A percentile compares a stretch with the other conserved stretches of the same genome.
phyloP scores from a whole-genome alignment of 148 eudicot species.

The Fallopia convolvulus region DNA sequence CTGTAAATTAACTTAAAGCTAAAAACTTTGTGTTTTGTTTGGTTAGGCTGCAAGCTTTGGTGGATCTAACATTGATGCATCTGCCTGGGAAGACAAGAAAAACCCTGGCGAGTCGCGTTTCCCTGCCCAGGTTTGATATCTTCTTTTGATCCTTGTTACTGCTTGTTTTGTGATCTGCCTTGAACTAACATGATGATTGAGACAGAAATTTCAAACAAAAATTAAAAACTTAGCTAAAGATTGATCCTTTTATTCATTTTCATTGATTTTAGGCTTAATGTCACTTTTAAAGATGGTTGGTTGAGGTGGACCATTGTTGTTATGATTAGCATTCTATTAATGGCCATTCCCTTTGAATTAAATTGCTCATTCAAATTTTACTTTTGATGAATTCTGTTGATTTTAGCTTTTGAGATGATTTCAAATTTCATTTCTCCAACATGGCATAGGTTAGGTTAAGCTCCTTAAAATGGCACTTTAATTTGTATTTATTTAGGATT shows the following conservation, averaged over 20 bases:
- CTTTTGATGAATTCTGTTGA: background rate
- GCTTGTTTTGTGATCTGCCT: background rate
- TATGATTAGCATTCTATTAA: background rate
- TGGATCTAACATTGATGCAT: constrained; percentile 84
- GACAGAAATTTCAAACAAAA: background rate
- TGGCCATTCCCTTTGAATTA: background rate
- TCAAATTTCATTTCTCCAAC: too few relatives aligned
- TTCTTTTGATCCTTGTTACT: background rate
- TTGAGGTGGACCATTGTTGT: background rate
- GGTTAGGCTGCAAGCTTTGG: constrained; percentile 97
- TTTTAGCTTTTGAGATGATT: background rate
- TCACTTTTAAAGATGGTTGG: background rate
- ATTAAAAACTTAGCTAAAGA: background rate
- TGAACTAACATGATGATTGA: background rate
- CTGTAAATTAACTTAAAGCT: background rate
- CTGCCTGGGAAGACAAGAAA: constrained; percentile 99
- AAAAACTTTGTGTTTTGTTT: constrained; percentile 10
- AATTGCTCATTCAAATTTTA: background rate
- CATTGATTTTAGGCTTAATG: background rate
- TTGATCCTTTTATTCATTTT: background rate
- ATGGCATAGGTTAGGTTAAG: too few relatives aligned
- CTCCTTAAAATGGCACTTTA: too few relatives aligned
- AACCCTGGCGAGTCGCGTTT: constrained; percentile 95
- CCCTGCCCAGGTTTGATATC: constrained; percentile 79
- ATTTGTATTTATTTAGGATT: too few relatives aligned